A percentile compares a stretch with the other conserved stretches of the same genome.
Evolutionary conservation across 2,329 filamentous ascomycete genomes (phyloP).

Genomic region (Cladophialophora psammophila): DNA sequence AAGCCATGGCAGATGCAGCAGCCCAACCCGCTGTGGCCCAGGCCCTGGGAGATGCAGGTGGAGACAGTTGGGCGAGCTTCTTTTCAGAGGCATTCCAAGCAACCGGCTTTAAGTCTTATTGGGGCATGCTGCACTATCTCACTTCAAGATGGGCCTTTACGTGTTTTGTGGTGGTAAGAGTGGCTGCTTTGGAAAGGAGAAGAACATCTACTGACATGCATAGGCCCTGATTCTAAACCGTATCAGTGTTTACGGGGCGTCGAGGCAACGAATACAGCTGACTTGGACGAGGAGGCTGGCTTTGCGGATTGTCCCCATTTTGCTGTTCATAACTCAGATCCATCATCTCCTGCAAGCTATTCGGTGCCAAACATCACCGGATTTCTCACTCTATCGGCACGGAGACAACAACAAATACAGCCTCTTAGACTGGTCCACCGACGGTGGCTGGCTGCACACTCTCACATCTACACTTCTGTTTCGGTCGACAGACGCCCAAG

Average conservation of each 20-base stretch:
- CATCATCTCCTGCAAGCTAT: slow-evolving; percentile 79
- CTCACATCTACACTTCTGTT: slow-evolving; percentile 76
- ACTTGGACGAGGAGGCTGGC: slow-evolving; percentile 74
- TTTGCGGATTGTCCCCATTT: slow-evolving; percentile 74
- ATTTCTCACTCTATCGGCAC: slow-evolving; percentile 74
- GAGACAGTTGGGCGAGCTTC: slow-evolving; percentile 47
- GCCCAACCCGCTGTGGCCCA: slow-evolving; percentile 46
- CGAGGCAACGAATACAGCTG: slow-evolving; percentile 78
- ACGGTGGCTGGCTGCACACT: slow-evolving; percentile 73
- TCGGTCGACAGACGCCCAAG: slow-evolving; percentile 75
- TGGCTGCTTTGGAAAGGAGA: slow-evolving; percentile 30
- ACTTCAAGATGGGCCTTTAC: slow-evolving; percentile 91
- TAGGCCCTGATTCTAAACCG: slow-evolving; percentile 86
- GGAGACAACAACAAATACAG: slow-evolving; percentile 70
- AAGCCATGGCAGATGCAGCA: slow-evolving; percentile 48
- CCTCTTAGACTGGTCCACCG: slow-evolving; percentile 72
- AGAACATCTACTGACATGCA: slow-evolving; percentile 35
- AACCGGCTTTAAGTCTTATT: slow-evolving; percentile 69
- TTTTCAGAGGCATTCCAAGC: slow-evolving; percentile 55
- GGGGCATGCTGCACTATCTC: slow-evolving; percentile 87
- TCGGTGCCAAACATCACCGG: slow-evolving; percentile 85
- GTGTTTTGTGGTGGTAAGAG: slow-evolving; percentile 77
- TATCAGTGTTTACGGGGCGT: slow-evolving; percentile 91
- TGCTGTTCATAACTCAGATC: slow-evolving; percentile 73
- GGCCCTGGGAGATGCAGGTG: slow-evolving; percentile 46